Percentiles rank a stretch among this genome's conserved stretches.
Conservation (phyloP, 345 rosid species). For the Moringa oleifera region DNA sequence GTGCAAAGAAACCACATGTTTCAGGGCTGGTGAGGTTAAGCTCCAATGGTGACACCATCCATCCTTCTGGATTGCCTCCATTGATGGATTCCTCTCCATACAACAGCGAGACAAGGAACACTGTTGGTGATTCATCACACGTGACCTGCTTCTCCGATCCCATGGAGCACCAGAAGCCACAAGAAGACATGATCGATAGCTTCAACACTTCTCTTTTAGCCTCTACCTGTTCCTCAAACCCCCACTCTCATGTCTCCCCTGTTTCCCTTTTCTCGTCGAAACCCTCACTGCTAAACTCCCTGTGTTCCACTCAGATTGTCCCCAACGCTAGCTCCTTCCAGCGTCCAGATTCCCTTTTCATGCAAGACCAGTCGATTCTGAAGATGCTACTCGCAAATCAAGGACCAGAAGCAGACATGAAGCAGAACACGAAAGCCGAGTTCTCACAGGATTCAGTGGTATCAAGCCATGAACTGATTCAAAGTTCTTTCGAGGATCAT, state of each 20-base stretch:
- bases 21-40: slow-evolving; percentile 33
- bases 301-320: slow-evolving; percentile 20
- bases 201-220: slow-evolving; percentile 21
- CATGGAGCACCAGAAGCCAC: slow-evolving; percentile 28
- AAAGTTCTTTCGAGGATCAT: slow-evolving; percentile 20
- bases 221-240: slow-evolving; percentile 29
- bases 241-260: slow-evolving; percentile 21
- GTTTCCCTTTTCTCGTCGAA: slow-evolving; percentile 16
- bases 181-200: slow-evolving; percentile 28
- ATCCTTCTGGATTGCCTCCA: slow-evolving; percentile 43
- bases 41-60: slow-evolving; percentile 23
- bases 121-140: slow-evolving; percentile 29
- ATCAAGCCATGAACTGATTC: slow-evolving; percentile 27
- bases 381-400: slow-evolving; percentile 43
- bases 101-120: slow-evolving; percentile 17
- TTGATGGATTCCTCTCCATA: slow-evolving; percentile 53
- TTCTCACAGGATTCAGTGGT: slow-evolving; percentile 26
- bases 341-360: slow-evolving; percentile 35
- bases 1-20: slow-evolving; percentile 48
- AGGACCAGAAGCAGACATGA: slow-evolving; percentile 16
- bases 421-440: slow-evolving; percentile 16
- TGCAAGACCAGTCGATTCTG: slow-evolving; percentile 49
- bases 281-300: slow-evolving; percentile 20
- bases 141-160: slow-evolving; percentile 95
- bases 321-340: slow-evolving; percentile 30